phyloP scores from a whole-genome alignment of 2,329 filamentous ascomycete species.

The Fusarium pseudocircinatum region DNA sequence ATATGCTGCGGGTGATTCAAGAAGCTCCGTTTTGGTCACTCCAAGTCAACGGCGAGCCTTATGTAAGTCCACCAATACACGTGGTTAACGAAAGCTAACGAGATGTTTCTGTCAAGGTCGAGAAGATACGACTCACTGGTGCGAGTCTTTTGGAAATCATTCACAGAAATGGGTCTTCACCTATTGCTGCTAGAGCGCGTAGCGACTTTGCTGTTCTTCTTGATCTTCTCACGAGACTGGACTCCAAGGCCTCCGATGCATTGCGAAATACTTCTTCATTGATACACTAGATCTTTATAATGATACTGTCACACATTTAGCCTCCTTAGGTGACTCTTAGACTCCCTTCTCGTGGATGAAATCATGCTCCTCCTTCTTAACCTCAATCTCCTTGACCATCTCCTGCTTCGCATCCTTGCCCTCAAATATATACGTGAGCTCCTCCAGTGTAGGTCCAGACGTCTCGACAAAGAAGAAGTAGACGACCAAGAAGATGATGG shows the following conservation, averaged over 20 bases:
- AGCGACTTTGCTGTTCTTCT: constrained; percentile 52
- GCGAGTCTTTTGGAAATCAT: constrained; percentile 52
- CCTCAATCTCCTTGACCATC: constrained; percentile 28
- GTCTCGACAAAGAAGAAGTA: constrained; percentile 56
- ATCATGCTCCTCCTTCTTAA: constrained; percentile 31
- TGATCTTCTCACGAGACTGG: constrained; percentile 52
- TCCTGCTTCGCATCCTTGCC: constrained; percentile 28
- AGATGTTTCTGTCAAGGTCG: constrained; percentile 41
- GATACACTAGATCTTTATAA: background rate
- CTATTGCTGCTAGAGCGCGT: constrained; percentile 50
- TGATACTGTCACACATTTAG: background rate
- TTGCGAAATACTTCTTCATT: constrained; percentile 45
- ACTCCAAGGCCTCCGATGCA: constrained; percentile 56
- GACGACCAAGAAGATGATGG: constrained; percentile 49
- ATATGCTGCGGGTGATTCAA: constrained; percentile 53
- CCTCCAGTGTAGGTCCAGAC: constrained; percentile 49
- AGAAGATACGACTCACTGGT: constrained; percentile 53
- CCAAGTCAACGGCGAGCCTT: constrained; percentile 53
- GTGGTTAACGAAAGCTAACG: background rate
- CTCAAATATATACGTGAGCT: constrained; percentile 44
- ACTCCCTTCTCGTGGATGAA: constrained; percentile 25
- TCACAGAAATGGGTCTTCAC: constrained; percentile 50
- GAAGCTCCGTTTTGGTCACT: constrained; percentile 55
- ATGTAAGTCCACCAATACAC: constrained; percentile 39
- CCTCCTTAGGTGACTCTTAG: rapidly evolving